Evolutionary conservation across 2,329 filamentous ascomycete genomes (phyloP), one percentile per base, ranked within the genome.

Genomic region (Cladosporium cucumerinum): DNA sequence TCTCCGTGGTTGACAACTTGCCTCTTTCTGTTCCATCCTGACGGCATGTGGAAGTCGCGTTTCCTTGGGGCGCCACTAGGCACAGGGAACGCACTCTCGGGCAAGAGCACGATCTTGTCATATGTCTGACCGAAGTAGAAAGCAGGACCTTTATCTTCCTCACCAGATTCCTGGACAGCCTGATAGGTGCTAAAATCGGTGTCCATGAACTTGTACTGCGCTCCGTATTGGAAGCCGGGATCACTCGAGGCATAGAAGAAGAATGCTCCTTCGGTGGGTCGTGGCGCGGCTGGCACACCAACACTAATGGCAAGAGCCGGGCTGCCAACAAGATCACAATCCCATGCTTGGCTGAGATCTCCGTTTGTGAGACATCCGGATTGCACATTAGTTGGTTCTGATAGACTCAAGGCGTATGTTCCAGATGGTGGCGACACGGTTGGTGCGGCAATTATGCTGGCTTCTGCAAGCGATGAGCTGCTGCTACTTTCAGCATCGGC

Each of bases 51-150:
- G 25, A 66, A 70, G 28, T 65, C 57, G 10, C 62, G 54, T 46
- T 52, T 51, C 14, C 23, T 55, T 52, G 61, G 34, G 8, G 49
- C n/a, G 34, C 48, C 49, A 46, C 36, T 62, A 4, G 43, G 43
- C 23, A 30, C 23, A 8, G 57, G 30, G 65, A 80, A 76, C 26
- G 79, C 75, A 23, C 76, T 72, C 25, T 77, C 74, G 4, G 75
- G 74, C 3, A 86, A 68, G 48, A 90, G 81, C 5, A 89, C 86
- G 43, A 89, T 70, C 72, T 90, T 91, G 73, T 89, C 83, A 71
- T 89, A 89, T 16, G 78, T 74, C 26, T 84, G 76, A 67, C 84
- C 82, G 72, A 90, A 90, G 69, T 88, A 88, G 71, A 84, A 85
- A 6, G 87, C 87, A 16, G 87, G 86, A 1, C 88, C 88, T 66